Evolutionary conservation across 257 asterid species (phyloP), one percentile per base, ranked within the genome.

Genomic region (Paulownia fortunei): DNA sequence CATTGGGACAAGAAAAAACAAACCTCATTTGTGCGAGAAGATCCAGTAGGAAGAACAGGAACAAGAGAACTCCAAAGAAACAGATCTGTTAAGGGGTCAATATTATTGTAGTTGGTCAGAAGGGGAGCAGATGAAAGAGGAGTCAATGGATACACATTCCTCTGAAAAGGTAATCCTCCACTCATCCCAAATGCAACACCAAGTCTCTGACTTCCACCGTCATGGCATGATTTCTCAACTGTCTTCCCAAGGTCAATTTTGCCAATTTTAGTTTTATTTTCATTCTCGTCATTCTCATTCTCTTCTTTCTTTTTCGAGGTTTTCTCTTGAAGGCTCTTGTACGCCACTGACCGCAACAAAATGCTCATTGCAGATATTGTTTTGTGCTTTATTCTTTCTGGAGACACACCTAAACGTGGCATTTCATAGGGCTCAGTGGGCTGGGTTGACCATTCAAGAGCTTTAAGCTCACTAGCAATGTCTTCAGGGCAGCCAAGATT

Each of bases 341-440:
- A 96, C 0, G 99, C 96, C 16, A 92, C 85, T 36, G 98, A 96
- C 66, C 85, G 79, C 80, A 88, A 87, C 88, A 96, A 87, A 81
- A 86, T 86, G 87, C 88, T 87, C 96, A 93, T 79, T n/a, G 97
- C 97, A 70, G 99, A 92, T 47, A 81, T 41, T 73, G 81, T 74
- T 80, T 87, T 92, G 71, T 82, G 92, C 78, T 84, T 88, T 78
- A 81, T 80, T 80, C 85, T 89, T 78, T 89, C 97, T 36, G 83
- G 88, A 64, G 91, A 78, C 74, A 87, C 74, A 5, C 99, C 99
- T 56, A 96, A 87, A 26, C 81, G 86, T 4, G 97, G 99, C 96
- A 96, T 96, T 92, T 96, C 93, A 58, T 93, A 96, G 61, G 97
- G 97, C 76, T 93, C 94, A 42, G 98, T 90, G 60, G 95, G 88